phyloP scores from a whole-genome alignment of 2,329 filamentous ascomycete genomes.

The Fusarium siculi region DNA sequence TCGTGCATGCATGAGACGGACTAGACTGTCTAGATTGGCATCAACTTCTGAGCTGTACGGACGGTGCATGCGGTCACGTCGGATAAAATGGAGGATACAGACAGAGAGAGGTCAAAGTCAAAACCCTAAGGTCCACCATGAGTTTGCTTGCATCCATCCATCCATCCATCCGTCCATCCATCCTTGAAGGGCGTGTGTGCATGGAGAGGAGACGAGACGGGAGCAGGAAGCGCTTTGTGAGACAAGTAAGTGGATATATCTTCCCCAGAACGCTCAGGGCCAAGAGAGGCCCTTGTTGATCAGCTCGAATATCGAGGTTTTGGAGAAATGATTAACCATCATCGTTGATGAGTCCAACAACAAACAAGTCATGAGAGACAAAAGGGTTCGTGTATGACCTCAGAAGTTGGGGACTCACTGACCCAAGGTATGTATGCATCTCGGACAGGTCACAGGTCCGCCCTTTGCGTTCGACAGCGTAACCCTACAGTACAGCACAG shows the following conservation, averaged over 20 bases:
- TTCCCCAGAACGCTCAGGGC: slow-evolving; percentile 21
- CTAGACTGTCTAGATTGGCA: slow-evolving; percentile 9
- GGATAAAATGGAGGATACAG: slow-evolving; percentile 30
- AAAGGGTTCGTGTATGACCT: slow-evolving; percentile 1
- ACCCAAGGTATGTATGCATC: slow-evolving; percentile 28
- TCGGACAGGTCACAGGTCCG: slow-evolving; percentile 14
- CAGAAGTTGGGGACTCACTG: slow-evolving; percentile 18
- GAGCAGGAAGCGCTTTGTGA: not conserved
- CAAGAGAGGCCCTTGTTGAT: slow-evolving; percentile 24
- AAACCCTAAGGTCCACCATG: slow-evolving; percentile 20
- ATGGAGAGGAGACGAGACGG: not conserved
- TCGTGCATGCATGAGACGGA: slow-evolving; percentile 11
- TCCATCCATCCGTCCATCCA: not conserved
- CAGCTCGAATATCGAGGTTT: slow-evolving; percentile 5
- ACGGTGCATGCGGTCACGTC: slow-evolving; percentile 2
- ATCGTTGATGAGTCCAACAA: not conserved
- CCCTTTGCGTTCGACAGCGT: not conserved
- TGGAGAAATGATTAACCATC: slow-evolving; percentile 6
- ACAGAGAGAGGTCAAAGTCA: slow-evolving; percentile 12
- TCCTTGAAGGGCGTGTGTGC: slow-evolving; percentile 26
- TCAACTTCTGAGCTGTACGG: slow-evolving; percentile 4
- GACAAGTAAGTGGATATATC: slow-evolving; percentile 5
- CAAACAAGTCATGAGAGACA: not conserved
- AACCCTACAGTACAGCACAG: not conserved
- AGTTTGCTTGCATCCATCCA: slow-evolving; percentile 6